These are phyloP conservation scores for Acanthamoeba royreba DNA, from an alignment of 208 protist genomes.

Conservation along the genomic window DNA sequence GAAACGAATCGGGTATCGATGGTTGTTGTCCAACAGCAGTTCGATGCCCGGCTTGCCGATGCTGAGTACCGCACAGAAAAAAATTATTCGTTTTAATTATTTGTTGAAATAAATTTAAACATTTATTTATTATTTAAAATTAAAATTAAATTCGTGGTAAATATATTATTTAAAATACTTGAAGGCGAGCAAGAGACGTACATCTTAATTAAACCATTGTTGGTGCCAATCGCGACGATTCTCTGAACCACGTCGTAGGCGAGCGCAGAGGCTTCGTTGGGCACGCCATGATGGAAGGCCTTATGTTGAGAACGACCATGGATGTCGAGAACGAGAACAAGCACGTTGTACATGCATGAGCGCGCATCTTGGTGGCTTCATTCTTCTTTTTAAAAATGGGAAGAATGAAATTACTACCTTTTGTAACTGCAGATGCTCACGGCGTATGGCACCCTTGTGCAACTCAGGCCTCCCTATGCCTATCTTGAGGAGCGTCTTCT, in stretches of 20 bases:
- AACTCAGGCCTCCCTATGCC: not conserved
- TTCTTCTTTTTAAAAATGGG: not conserved
- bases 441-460: not conserved
- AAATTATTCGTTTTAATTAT: no score
- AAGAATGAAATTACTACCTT: not conserved
- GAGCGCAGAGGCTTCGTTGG: not conserved
- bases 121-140: no score
- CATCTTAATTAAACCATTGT: not conserved
- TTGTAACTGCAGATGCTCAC: not conserved
- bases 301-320: not conserved
- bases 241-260: slow-evolving; percentile 1
- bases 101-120: no score
- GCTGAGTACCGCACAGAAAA: not conserved
- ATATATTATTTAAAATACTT: not conserved
- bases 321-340: no score
- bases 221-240: slow-evolving; percentile 6
- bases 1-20: not conserved
- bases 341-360: no score
- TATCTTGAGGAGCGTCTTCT: not conserved
- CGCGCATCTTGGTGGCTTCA: no score
- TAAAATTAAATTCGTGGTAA: no score
- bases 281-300: slow-evolving; percentile 31
- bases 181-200: not conserved
- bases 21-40: not conserved
- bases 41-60: slow-evolving; percentile 14